Evolutionary conservation across 352 stramenopile species (phyloP).

Genomic region (Pythium plurisporium): DNA sequence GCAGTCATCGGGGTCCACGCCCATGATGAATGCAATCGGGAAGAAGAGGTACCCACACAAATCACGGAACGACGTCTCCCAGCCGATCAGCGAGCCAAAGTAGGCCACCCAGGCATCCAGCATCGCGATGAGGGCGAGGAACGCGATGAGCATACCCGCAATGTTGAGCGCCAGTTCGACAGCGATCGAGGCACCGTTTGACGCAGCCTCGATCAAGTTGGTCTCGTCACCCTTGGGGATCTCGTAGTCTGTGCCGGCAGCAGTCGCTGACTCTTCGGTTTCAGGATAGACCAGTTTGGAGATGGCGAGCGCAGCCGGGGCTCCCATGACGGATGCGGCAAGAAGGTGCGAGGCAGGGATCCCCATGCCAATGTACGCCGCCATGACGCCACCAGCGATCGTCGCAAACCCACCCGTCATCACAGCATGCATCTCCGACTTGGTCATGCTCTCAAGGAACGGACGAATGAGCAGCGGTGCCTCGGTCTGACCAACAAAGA

Average conservation of each 20-base stretch:
- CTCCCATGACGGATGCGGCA: background rate
- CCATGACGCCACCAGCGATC: background rate
- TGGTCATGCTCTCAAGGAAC: background rate
- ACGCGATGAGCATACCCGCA: background rate
- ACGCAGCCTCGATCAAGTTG: background rate
- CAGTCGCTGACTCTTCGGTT: background rate
- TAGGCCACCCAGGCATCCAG: background rate
- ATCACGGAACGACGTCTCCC: background rate
- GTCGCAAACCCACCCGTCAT: background rate
- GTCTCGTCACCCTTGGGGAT: background rate
- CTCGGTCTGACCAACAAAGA: slow-evolving; percentile 1
- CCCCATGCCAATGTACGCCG: background rate
- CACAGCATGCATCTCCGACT: background rate
- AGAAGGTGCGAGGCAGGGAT: background rate
- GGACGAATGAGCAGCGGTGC: background rate
- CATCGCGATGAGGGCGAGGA: background rate
- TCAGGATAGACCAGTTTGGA: background rate
- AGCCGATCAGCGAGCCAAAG: background rate
- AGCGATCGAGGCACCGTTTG: background rate
- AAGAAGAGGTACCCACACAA: slow-evolving; percentile 2
- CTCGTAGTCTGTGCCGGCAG: background rate
- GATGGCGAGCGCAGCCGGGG: background rate
- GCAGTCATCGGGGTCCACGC: background rate
- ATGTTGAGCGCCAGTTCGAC: background rate
- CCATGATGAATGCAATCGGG: background rate